Conservation (phyloP, 2,329 filamentous ascomycete genomes). For the Colletotrichum lindemuthianum region DNA sequence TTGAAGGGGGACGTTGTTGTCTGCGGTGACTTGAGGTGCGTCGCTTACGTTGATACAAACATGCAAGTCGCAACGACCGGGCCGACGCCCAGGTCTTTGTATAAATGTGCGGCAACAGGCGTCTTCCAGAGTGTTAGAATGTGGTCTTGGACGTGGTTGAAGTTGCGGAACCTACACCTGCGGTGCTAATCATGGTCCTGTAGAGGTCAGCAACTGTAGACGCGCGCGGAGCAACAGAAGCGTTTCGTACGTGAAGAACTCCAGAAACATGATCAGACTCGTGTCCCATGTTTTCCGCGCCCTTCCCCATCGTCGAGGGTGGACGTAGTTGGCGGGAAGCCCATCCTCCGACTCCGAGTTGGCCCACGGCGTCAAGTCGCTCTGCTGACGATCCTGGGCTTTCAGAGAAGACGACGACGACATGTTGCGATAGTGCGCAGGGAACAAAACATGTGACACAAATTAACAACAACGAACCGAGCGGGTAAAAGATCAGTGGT, state of each 20-base stretch:
- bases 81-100: background rate
- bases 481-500: too few species aligned
- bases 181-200: conserved; percentile 17
- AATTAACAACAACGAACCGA: too few species aligned
- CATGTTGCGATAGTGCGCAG: too few species aligned
- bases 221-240: fast-evolving
- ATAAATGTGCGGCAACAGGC: background rate
- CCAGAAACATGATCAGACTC: conserved; percentile 11
- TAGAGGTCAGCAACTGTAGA: background rate
- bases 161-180: conserved; percentile 12
- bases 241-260: conserved; percentile 20
- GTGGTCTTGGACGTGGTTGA: too few species aligned
- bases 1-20: too few species aligned
- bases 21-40: background rate
- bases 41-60: conserved; percentile 15
- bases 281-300: conserved; percentile 20
- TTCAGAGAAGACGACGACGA: too few species aligned
- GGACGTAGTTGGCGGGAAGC: background rate
- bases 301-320: conserved; percentile 14
- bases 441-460: too few species aligned
- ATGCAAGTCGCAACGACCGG: conserved; percentile 5
- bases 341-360: too few species aligned
- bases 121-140: background rate
- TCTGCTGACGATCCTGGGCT: too few species aligned
- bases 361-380: too few species aligned